A percentile compares a stretch with the other conserved stretches of the same genome.
Conservation (phyloP, 352 stramenopile species). For the Phytophthora lateralis region DNA sequence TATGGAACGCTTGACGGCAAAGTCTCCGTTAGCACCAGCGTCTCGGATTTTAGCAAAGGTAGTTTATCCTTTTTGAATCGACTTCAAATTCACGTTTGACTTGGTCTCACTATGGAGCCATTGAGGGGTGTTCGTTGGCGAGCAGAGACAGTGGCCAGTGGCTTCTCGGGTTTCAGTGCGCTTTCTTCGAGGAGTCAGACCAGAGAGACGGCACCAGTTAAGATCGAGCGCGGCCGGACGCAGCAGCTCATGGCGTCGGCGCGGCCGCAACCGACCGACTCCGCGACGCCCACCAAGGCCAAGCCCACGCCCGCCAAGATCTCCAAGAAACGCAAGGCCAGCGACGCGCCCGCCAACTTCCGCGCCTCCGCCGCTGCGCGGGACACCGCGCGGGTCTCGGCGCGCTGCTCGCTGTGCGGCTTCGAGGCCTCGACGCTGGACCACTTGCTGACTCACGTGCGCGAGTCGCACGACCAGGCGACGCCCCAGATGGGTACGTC, state of each 20-base stretch:
- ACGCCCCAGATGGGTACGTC: constrained; percentile 60
- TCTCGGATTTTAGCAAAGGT: too few relatives aligned
- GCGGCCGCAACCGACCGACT: constrained; percentile 8
- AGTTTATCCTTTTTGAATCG: too few relatives aligned
- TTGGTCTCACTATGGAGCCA: background rate
- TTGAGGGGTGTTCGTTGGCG: constrained; percentile 1
- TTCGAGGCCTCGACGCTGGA: constrained; percentile 52
- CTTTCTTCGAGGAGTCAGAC: constrained; percentile 7
- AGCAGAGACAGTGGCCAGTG: background rate
- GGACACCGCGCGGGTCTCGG: constrained; percentile 7
- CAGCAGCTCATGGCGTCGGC: constrained; percentile 25
- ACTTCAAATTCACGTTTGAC: background rate
- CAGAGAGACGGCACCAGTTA: constrained; percentile 4
- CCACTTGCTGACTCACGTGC: constrained; percentile 57
- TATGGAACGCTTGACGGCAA: background rate
- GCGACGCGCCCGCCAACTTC: constrained; percentile 23
- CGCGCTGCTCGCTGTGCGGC: constrained; percentile 49
- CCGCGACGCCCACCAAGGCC: constrained; percentile 7
- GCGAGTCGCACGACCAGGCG: constrained; percentile 39
- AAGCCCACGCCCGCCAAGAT: constrained; percentile 9
- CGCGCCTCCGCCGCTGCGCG: constrained; percentile 14
- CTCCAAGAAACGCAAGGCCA: constrained; percentile 68
- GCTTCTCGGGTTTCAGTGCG: constrained; percentile 6
- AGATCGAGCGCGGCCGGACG: constrained; percentile 17
- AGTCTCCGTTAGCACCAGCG: too few relatives aligned